Percentiles rank a stretch among this genome's conserved stretches.
Evolutionary conservation across 2,329 filamentous ascomycete species (phyloP).

Genomic region (Polychaeton citri): DNA sequence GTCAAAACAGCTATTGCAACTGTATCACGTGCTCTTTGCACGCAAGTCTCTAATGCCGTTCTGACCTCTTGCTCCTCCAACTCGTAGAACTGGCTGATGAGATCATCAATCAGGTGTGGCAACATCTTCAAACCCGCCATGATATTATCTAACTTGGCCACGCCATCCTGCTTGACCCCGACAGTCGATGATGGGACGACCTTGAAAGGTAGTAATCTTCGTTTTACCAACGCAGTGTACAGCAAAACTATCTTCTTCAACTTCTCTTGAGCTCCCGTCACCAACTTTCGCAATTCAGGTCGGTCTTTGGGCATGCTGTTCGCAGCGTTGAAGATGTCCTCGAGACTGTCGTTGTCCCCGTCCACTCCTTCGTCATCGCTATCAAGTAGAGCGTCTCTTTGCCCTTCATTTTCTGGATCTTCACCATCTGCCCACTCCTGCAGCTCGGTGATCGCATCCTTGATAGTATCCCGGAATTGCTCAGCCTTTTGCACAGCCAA

Average conservation of each 20-base stretch:
- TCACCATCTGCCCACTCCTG: conserved; percentile 70
- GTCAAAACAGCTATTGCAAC: conserved; percentile 42
- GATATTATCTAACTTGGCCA: conserved; percentile 38
- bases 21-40: conserved; percentile 44
- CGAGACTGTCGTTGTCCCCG: conserved; percentile 42
- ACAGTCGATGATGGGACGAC: not conserved
- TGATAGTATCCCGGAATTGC: conserved; percentile 59
- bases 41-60: conserved; percentile 44
- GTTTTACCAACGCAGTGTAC: conserved; percentile 56
- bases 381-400: conserved; percentile 22
- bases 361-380: conserved; percentile 26
- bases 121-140: conserved; percentile 44
- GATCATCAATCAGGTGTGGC: conserved; percentile 55
- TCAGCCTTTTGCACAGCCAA: conserved; percentile 59
- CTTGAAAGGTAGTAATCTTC: conserved; percentile 42
- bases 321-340: conserved; percentile 53
- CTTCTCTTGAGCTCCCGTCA: conserved; percentile 51
- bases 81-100: conserved; percentile 61
- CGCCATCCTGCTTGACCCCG: conserved; percentile 7
- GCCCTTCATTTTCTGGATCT: conserved; percentile 29
- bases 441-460: conserved; percentile 74
- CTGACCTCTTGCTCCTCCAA: conserved; percentile 48
- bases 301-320: conserved; percentile 51
- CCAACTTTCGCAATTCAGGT: conserved; percentile 50
- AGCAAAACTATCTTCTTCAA: conserved; percentile 55